Evolutionary conservation across 1,139 yeast genomes (phyloP).

Genomic region (Saccharomyces hybrid): DNA sequence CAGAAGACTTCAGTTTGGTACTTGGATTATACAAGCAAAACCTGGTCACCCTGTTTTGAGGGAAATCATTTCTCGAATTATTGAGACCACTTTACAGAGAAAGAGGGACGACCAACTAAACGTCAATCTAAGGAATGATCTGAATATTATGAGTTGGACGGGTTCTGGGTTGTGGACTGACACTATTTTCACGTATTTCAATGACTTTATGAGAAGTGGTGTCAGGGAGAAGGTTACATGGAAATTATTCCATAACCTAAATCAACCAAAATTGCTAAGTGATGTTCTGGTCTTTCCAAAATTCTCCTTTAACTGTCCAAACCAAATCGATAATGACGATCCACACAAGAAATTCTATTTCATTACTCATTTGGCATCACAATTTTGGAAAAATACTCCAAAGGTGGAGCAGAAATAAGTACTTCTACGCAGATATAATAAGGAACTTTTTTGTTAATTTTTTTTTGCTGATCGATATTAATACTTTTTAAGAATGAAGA

Average conservation of each 20-base stretch:
- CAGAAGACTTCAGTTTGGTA: conserved; percentile 66
- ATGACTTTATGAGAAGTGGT: conserved; percentile 43
- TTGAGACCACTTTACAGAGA: conserved; percentile 51
- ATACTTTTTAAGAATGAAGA: not conserved
- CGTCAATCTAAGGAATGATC: conserved; percentile 43
- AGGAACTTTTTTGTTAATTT: not conserved
- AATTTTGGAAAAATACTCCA: conserved; percentile 30
- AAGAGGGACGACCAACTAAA: conserved; percentile 33
- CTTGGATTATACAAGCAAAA: conserved; percentile 68
- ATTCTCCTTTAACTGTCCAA: conserved; percentile 50
- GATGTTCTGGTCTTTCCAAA: conserved; percentile 82
- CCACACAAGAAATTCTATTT: conserved; percentile 23
- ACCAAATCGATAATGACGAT: conserved; percentile 18
- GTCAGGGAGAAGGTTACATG: conserved; percentile 40
- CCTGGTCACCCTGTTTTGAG: conserved; percentile 69
- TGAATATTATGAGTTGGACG: conserved; percentile 64
- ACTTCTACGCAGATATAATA: not conserved
- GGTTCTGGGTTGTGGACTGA: conserved; percentile 82
- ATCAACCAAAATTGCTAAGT: conserved; percentile 56
- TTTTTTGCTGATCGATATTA: not conserved
- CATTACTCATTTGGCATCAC: conserved; percentile 24
- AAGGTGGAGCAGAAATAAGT: conserved; percentile 16
- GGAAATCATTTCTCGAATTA: conserved; percentile 58
- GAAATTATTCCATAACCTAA: conserved; percentile 64
- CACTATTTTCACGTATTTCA: conserved; percentile 56